A percentile compares a stretch with the other conserved stretches of the same genome.
Conservation (phyloP, 169 alveolate genomes). For the Plasmodium adleri region DNA sequence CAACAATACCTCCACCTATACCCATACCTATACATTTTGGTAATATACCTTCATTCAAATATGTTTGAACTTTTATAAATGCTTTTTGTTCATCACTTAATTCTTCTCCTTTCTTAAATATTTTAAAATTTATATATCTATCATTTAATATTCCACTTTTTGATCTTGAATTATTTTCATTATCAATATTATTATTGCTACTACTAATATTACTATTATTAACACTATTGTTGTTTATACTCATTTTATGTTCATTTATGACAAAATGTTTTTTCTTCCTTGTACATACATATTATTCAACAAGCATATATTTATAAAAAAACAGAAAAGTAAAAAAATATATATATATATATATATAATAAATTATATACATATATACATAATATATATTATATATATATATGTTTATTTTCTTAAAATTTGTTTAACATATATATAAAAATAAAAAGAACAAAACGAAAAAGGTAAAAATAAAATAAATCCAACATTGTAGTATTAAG, state of each 20-base stretch:
- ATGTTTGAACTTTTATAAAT: slow-evolving; percentile 61
- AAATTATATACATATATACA: no score
- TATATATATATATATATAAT: no score
- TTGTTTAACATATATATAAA: no score
- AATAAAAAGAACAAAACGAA: no score
- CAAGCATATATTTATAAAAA: no score
- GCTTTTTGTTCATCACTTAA: slow-evolving; percentile 51
- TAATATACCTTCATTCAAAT: slow-evolving; percentile 60
- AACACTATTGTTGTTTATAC: slow-evolving; percentile 24
- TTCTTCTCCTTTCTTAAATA: slow-evolving; percentile 72
- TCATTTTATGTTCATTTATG: slow-evolving; percentile 13
- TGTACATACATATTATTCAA: background rate
- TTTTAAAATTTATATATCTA: slow-evolving; percentile 57
- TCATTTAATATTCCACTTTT: slow-evolving; percentile 38
- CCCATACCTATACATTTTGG: slow-evolving; percentile 76
- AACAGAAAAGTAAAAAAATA: no score
- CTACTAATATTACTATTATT: no score
- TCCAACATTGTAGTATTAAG: no score
- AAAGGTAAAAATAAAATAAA: no score
- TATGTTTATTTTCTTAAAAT: no score
- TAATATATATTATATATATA: no score
- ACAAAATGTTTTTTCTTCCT: background rate
- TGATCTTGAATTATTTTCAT: slow-evolving; percentile 16
- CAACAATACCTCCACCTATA: slow-evolving; percentile 71
- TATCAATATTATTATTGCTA: slow-evolving; percentile 2